Base-by-base conservation (phyloP, 169 alveolate species). In the Eimeria maxima region DNA sequence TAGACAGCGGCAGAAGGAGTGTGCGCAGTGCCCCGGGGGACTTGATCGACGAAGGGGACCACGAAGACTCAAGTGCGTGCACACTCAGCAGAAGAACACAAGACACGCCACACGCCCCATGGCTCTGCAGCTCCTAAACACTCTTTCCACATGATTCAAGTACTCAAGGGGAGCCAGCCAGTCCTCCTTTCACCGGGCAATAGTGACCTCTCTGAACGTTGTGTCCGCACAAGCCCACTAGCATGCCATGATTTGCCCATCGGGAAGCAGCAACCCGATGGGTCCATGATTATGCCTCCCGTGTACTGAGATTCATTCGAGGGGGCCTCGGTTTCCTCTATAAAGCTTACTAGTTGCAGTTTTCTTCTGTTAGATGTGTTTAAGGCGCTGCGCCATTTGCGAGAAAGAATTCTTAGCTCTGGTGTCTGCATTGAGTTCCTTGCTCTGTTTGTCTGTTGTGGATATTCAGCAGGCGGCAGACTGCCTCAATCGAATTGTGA, bases 21-120 rank as follows among this genome's bases (percentile, higher is more conserved):
- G 71, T n/a, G 27, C 69, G 18, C 10, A 81, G 90, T n/a, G 90
- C 50, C 67, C 90, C 90, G 5, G 90, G 90, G 2, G 47, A 81
- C 53, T 10, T 50, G 47, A 81, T 8, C 47, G 90, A 22, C 27
- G 55, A 47, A 45, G 20, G 27, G 5, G 73, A 55, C 47, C 67
- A 22, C 13, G 69, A 33, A 44, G 84, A 74, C 38, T 7, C 10
- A 67, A 29, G 45, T 67, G 78, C 78, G 45, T 67, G 22, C 4
- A 29, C 78, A 67, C 78, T 8, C 78, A 67, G 47, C 44, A 67
- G 47, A 33, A 33, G 24, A 67, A 18, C 78, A 67, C 47, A 16
- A 63, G 73, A 63, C 73, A 20, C 38, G 0, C 11, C 73, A 67
- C 20, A n/a, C 78, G 27, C 27, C 78, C 13, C 78, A 29, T 44